Evolutionary conservation across 2,329 filamentous ascomycete species (phyloP).

Genomic region (Chlorencoelia australis): DNA sequence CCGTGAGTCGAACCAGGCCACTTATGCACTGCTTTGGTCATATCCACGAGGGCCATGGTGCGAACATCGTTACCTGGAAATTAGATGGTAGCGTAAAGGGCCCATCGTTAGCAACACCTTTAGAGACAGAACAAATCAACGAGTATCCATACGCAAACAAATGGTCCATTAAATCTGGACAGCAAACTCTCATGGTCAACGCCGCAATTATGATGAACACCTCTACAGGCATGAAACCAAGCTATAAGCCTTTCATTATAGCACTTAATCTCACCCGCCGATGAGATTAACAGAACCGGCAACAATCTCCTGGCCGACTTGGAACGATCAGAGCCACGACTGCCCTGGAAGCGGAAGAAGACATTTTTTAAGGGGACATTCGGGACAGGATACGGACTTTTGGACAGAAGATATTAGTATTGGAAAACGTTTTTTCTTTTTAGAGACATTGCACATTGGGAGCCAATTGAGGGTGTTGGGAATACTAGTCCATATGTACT

Average conservation of each 20-base stretch:
- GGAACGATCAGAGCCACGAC: too few relatives aligned
- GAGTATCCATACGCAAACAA: constrained; percentile 28
- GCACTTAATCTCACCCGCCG: constrained; percentile 9
- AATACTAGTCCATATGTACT: too few relatives aligned
- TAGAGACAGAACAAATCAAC: constrained; percentile 28
- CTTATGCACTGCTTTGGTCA: constrained; percentile 47
- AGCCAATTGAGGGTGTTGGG: too few relatives aligned
- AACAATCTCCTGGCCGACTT: too few relatives aligned
- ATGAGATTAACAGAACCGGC: too few relatives aligned
- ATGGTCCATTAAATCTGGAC: constrained; percentile 27
- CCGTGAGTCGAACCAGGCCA: constrained; percentile 35
- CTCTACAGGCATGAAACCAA: constrained; percentile 11
- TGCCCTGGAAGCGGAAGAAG: too few relatives aligned
- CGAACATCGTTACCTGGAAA: constrained; percentile 41
- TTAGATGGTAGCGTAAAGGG: constrained; percentile 18
- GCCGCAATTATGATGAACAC: constrained; percentile 36
- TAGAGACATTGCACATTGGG: too few relatives aligned
- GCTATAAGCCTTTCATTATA: constrained; percentile 18
- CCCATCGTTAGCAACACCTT: constrained; percentile 24
- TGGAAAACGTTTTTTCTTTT: too few relatives aligned
- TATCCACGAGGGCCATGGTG: constrained; percentile 50
- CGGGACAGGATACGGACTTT: too few relatives aligned
- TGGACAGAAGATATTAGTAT: too few relatives aligned
- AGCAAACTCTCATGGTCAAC: constrained; percentile 51
- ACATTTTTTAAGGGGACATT: too few relatives aligned